These are phyloP conservation scores for Amborella trichopoda DNA, from an alignment of 164 flowering plant genomes.

Conservation along the genomic window DNA sequence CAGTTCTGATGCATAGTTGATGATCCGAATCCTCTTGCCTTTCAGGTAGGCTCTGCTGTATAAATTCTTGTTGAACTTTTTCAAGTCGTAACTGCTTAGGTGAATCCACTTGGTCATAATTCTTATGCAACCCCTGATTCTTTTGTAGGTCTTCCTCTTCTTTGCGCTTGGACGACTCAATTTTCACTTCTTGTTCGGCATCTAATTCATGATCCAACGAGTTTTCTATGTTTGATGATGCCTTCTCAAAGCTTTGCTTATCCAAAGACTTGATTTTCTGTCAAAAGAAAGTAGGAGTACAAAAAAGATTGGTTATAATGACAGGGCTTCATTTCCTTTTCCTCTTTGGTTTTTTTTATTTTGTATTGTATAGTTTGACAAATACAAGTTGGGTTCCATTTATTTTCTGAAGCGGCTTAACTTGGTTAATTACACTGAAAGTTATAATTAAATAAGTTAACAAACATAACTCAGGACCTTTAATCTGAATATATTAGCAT, in stretches of 20 bases:
- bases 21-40: slow-evolving; percentile 15
- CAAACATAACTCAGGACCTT: no score
- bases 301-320: no score
- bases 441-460: no score
- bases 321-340: no score
- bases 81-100: slow-evolving; percentile 18
- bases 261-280: slow-evolving; percentile 40
- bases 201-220: slow-evolving; percentile 43
- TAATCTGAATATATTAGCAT: no score
- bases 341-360: no score
- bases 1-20: slow-evolving; percentile 11
- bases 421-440: no score
- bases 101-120: no score
- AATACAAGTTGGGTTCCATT: no score
- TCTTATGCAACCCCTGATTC: slow-evolving; percentile 22
- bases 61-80: slow-evolving; percentile 22
- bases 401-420: no score
- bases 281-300: neutral
- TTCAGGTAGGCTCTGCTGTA: slow-evolving; percentile 14
- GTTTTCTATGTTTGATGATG: slow-evolving; percentile 45
- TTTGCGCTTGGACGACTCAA: slow-evolving; percentile 19
- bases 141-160: slow-evolving; percentile 12
- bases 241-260: slow-evolving; percentile 48
- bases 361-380: no score
- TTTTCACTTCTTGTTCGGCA: slow-evolving; percentile 26